phyloP scores from a whole-genome alignment of 495 filamentous ascomycete genomes.

The Neurospora sp. region DNA sequence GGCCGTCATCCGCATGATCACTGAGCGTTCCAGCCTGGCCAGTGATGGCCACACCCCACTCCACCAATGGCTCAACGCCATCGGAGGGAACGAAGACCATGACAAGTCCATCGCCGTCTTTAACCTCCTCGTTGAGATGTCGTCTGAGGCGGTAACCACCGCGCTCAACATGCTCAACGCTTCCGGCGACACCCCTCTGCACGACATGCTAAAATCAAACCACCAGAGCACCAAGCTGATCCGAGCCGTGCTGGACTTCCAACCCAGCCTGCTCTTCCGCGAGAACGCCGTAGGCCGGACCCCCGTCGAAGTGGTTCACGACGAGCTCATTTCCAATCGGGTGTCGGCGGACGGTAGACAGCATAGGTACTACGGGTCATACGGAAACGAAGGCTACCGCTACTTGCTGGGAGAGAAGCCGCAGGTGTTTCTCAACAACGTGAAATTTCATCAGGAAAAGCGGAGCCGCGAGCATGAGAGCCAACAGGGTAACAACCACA shows the following conservation, averaged over 20 bases:
- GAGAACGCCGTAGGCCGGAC: slow-evolving; percentile 66
- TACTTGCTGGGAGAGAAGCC: background rate
- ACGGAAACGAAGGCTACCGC: background rate
- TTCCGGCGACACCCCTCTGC: slow-evolving; percentile 55
- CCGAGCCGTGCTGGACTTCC: slow-evolving; percentile 40
- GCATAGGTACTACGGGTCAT: background rate
- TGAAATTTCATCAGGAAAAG: background rate
- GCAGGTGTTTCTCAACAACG: background rate
- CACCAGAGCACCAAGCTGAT: slow-evolving; percentile 23
- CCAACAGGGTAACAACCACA: background rate
- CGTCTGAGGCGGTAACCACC: slow-evolving; percentile 23
- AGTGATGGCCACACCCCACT: slow-evolving; percentile 29
- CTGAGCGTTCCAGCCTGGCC: slow-evolving; percentile 26
- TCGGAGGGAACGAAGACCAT: background rate
- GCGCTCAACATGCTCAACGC: slow-evolving; percentile 55
- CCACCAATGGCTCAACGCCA: slow-evolving; percentile 23
- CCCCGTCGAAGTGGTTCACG: slow-evolving; percentile 52
- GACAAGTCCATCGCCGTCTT: slow-evolving; percentile 19
- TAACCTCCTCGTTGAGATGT: slow-evolving; percentile 39
- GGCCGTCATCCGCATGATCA: slow-evolving; percentile 28
- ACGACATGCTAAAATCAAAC: slow-evolving; percentile 34
- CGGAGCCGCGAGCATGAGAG: background rate
- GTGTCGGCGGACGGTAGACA: background rate
- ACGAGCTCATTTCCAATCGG: slow-evolving; percentile 30
- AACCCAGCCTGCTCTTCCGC: slow-evolving; percentile 47